Base-by-base conservation (phyloP, 371 early-diverging fungal species). In the Gilbertella persicaria region DNA sequence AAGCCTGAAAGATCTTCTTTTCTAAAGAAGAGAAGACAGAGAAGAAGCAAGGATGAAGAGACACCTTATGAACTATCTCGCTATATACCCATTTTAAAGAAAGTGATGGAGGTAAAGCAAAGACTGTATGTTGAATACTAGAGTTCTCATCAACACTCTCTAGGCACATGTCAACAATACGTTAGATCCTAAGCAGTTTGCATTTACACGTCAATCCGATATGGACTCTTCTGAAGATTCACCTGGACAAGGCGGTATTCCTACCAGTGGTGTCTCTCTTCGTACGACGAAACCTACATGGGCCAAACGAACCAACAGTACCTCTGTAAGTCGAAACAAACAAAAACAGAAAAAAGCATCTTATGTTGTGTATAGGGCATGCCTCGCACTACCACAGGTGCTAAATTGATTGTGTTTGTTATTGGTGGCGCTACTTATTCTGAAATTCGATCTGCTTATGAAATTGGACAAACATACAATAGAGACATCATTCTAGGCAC, bases 401-500 rank as follows among this genome's bases (percentile, higher is more conserved):
- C 78, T 2, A 78, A 67, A 50, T 48, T 78, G 26, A 69, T 78
- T 44, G 72, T 97, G 3, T 98, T 96, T 70, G 80, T 95, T 20
- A 82, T 94, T 21, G 98, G 99, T 13, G 98, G 98, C 5, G 65
- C 93, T 12, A 92, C 97, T 4, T 90, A 91, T 50, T 91, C 94
- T 0, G 99, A 98, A 69, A 86, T 97, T 33, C 85, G 98, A 10
- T 65, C 90, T 1, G 81, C 79, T 9, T 93, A 97, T 67, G 97
- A 96, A 57, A 60, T 97, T 6, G 73, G 84, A 21, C 75, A 82
- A 29, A 77, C 78, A 19, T 72, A 78, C 53, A 80, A 85, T 14
- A 79, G 92, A 14, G 94, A 97, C 40, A 78, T 97, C 0, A 74
- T 86, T 52, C 84, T 96, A 41, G 96, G 94, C 63, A 80, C 90